Conservation (phyloP, 192 early-diverging fungal genomes). For the Dissophora ornata region DNA sequence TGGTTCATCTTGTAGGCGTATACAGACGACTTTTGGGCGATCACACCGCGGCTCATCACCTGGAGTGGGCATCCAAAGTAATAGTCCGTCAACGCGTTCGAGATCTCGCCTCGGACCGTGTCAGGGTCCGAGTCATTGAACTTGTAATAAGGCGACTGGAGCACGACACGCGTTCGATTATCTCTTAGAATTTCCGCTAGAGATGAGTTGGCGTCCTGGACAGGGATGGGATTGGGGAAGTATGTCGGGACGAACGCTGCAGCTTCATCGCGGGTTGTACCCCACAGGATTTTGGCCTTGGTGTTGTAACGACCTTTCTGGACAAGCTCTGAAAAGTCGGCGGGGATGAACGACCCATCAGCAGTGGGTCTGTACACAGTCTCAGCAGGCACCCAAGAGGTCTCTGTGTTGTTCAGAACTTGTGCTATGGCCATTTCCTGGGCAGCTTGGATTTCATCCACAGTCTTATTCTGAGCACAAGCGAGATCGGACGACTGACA, state of each 20-base stretch:
- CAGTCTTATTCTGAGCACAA: slow-evolving; percentile 28
- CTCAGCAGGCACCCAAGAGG: slow-evolving; percentile 7
- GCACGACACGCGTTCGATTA: background rate
- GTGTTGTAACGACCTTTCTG: slow-evolving; percentile 45
- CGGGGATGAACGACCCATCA: slow-evolving; percentile 36
- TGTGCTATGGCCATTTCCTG: slow-evolving; percentile 12
- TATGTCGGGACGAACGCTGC: slow-evolving; percentile 18
- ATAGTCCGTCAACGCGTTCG: slow-evolving; percentile 13
- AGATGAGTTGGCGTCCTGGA: background rate
- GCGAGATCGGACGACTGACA: slow-evolving; percentile 15
- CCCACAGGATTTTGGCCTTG: slow-evolving; percentile 47
- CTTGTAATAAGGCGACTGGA: slow-evolving; percentile 9
- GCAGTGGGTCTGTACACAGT: slow-evolving; percentile 31
- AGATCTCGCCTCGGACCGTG: slow-evolving; percentile 14
- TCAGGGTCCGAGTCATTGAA: slow-evolving; percentile 18
- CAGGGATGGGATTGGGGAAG: slow-evolving; percentile 16
- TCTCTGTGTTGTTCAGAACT: slow-evolving; percentile 4
- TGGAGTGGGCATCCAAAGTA: slow-evolving; percentile 43
- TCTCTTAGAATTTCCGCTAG: background rate
- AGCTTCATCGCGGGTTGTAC: slow-evolving; percentile 24
- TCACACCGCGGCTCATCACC: slow-evolving; percentile 16
- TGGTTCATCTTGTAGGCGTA: slow-evolving; percentile 48
- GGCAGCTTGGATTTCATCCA: slow-evolving; percentile 15
- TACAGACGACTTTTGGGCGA: slow-evolving; percentile 1
- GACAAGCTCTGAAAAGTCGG: slow-evolving; percentile 40